Percentiles rank a stretch among this genome's conserved stretches.
phyloP scores from a whole-genome alignment of 2,329 filamentous ascomycete species.

The Arthrobotrys musiformis region DNA sequence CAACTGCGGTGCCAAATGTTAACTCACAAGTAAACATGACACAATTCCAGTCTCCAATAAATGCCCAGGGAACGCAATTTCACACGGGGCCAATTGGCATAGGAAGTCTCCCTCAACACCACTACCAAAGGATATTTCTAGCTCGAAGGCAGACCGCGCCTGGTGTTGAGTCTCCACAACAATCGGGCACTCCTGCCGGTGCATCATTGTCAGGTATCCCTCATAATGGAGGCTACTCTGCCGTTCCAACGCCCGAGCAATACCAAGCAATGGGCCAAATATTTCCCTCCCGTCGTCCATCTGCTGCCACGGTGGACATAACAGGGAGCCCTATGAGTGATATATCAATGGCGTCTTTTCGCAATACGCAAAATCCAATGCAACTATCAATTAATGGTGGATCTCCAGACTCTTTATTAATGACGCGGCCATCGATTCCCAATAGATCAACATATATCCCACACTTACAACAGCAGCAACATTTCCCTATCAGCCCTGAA shows the following conservation, averaged over 20 bases:
- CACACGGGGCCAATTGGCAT: conserved; percentile 27
- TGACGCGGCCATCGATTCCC: conserved; percentile 4
- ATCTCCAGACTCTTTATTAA: not conserved
- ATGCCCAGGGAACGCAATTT: conserved; percentile 5
- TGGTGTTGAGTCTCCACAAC: not conserved
- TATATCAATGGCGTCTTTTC: not conserved
- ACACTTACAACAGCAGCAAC: not conserved
- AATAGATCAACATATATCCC: not conserved
- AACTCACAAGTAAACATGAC: not conserved
- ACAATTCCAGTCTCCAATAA: conserved; percentile 1
- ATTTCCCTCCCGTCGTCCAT: not conserved
- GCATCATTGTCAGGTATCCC: not conserved
- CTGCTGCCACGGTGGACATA: not conserved
- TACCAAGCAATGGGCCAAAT: conserved; percentile 8
- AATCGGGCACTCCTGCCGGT: not conserved
- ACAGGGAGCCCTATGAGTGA: conserved; percentile 20
- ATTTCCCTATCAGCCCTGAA: not conserved
- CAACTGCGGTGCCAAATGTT: not conserved
- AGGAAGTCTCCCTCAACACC: conserved; percentile 13
- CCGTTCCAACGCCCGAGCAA: conserved; percentile 22
- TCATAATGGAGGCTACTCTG: not conserved
- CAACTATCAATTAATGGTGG: not conserved
- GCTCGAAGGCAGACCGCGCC: conserved; percentile 16
- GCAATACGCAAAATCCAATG: not conserved
- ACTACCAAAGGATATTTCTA: conserved; percentile 12